A percentile compares a stretch with the other conserved stretches of the same genome.
These are phyloP conservation scores for Chionographis japonica DNA, from an alignment of 106 monocot species.

Conservation along the genomic window DNA sequence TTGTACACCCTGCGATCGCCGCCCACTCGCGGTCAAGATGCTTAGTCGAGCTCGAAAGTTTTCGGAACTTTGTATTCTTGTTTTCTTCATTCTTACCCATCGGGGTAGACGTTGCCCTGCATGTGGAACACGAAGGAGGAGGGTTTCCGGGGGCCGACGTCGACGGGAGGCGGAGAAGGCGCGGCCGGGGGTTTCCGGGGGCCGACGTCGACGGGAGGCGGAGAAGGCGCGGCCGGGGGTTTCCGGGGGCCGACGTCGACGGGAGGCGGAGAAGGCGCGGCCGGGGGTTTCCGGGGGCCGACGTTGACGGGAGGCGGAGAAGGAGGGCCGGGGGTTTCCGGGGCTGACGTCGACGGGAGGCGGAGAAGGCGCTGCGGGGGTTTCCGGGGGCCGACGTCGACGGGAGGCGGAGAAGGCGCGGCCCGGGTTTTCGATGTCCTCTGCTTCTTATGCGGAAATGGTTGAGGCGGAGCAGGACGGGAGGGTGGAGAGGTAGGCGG, in stretches of 20 bases:
- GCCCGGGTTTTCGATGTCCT: constrained; percentile 6
- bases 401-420: background rate
- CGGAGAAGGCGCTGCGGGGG: background rate
- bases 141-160: background rate
- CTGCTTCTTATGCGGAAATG: background rate
- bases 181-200: background rate
- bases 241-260: background rate
- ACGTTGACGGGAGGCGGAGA: too few relatives aligned
- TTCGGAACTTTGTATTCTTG: background rate
- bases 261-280: background rate
- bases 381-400: background rate
- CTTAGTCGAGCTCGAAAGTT: background rate
- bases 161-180: background rate
- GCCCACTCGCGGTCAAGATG: background rate
- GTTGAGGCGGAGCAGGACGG: constrained; percentile 10
- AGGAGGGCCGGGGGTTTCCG: constrained; percentile 36
- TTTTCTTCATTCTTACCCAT: constrained; percentile 35
- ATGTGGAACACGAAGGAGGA: constrained; percentile 77
- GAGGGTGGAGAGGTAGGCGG: background rate
- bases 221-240: background rate
- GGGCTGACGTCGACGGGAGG: background rate
- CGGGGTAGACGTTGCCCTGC: constrained; percentile 80
- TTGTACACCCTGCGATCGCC: constrained; percentile 35
- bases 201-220: background rate
- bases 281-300: too few relatives aligned